Conservation (phyloP, 306 rosid species). For the Inga laurina region DNA sequence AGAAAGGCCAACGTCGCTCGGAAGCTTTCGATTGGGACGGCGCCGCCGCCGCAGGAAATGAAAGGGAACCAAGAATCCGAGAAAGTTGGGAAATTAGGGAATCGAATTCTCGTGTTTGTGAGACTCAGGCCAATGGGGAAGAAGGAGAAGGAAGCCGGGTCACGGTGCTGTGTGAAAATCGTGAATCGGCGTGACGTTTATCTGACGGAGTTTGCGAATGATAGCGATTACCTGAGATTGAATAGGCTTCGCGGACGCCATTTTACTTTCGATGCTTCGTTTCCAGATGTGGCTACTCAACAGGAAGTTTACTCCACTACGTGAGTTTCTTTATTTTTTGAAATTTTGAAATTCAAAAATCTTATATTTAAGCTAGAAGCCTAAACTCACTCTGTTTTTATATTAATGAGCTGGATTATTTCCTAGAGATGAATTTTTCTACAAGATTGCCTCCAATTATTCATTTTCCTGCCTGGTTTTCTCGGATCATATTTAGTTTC, state of each 20-base stretch:
- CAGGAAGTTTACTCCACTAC: constrained; percentile 84
- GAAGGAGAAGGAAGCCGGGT: constrained; percentile 79
- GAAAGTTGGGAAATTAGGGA: constrained; percentile 36
- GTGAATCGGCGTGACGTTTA: constrained; percentile 78
- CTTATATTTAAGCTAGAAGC: not conserved
- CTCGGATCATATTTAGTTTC: not conserved
- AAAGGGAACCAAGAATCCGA: constrained; percentile 45
- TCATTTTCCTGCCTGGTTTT: not conserved
- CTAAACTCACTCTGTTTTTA: not conserved
- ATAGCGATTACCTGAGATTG: constrained; percentile 79
- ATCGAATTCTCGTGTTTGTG: constrained; percentile 80
- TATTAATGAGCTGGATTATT: not conserved
- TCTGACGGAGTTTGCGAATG: constrained; percentile 76
- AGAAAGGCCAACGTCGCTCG: constrained; percentile 60
- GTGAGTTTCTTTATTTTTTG: constrained; percentile 47
- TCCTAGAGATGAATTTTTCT: not conserved
- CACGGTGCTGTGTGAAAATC: constrained; percentile 73
- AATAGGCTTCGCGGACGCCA: constrained; percentile 84
- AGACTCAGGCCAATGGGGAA: constrained; percentile 88
- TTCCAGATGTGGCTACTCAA: constrained; percentile 72
- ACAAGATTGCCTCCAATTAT: not conserved
- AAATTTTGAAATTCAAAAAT: not conserved
- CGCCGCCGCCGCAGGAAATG: constrained; percentile 22
- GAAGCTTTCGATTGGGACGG: constrained; percentile 61
- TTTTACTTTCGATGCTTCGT: constrained; percentile 79